Evolutionary conservation across 306 rosid genomes (phyloP).

Genomic region (Cucurbita maxima): DNA sequence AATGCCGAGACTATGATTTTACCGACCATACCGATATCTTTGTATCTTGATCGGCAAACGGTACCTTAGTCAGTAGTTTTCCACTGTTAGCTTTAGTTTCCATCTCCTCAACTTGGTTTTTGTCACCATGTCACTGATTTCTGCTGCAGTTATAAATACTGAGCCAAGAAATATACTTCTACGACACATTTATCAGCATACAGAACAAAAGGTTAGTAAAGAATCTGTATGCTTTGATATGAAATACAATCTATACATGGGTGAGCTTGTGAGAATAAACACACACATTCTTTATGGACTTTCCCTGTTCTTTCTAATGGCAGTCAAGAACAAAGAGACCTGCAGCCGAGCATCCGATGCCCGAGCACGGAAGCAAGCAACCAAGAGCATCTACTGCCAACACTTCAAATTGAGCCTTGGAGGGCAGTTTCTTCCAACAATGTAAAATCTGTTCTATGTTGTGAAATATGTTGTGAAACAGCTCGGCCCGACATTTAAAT

Average conservation of each 20-base stretch:
- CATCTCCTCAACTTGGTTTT: background rate
- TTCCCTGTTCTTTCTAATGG: background rate
- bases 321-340: slow-evolving; percentile 12
- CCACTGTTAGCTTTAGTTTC: background rate
- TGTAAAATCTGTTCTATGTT: background rate
- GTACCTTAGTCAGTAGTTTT: background rate
- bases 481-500: background rate
- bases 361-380: slow-evolving; percentile 7
- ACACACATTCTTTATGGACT: background rate
- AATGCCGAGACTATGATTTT: background rate
- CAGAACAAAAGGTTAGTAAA: slow-evolving; percentile 34
- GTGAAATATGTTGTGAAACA: background rate
- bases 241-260: background rate
- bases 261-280: background rate
- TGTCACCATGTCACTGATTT: background rate
- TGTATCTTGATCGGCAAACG: background rate
- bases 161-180: slow-evolving; percentile 66
- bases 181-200: slow-evolving; percentile 67
- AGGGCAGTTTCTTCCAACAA: slow-evolving; percentile 1
- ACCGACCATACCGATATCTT: background rate
- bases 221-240: background rate
- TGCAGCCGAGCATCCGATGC: background rate
- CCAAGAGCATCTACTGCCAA: slow-evolving; percentile 6
- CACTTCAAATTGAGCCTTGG: background rate
- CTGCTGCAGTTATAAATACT: slow-evolving; percentile 56